phyloP scores from a whole-genome alignment of 2,329 filamentous ascomycete species.

The Didymella segeticola region DNA sequence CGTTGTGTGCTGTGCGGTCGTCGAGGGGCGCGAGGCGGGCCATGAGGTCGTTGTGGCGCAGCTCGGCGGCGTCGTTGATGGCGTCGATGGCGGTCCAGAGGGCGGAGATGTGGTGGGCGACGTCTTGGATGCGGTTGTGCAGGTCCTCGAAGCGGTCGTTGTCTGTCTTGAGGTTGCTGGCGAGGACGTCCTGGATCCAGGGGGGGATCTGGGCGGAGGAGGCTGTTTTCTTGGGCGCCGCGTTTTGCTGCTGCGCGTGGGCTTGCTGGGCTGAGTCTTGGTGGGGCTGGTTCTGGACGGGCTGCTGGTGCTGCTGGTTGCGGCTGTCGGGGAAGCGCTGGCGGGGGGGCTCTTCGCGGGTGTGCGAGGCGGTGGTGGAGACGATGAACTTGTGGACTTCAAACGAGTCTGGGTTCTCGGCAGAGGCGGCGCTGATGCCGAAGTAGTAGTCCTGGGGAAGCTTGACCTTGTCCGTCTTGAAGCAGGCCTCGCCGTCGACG shows the following conservation, averaged over 20 bases:
- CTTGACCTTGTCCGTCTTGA: constrained; percentile 77
- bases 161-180: constrained; percentile 53
- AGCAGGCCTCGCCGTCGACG: constrained; percentile 81
- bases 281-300: constrained; percentile 27
- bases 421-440: constrained; percentile 85
- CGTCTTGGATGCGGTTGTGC: constrained; percentile 78
- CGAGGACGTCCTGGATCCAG: constrained; percentile 53
- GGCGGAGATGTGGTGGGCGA: constrained; percentile 71
- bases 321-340: constrained; percentile 40
- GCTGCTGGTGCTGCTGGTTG: constrained; percentile 37
- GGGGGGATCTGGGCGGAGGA: constrained; percentile 41
- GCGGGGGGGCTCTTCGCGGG: constrained; percentile 43
- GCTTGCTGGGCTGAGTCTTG: constrained; percentile 42
- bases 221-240: constrained; percentile 37
- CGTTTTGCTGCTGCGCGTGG: constrained; percentile 30
- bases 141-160: constrained; percentile 79
- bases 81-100: constrained; percentile 65
- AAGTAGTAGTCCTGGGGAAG: constrained; percentile 84
- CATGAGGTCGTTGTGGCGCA: constrained; percentile 63
- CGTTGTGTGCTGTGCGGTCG: constrained; percentile 45
- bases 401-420: constrained; percentile 92
- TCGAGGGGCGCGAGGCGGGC: constrained; percentile 39
- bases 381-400: constrained; percentile 89
- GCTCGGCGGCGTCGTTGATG: constrained; percentile 60
- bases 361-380: constrained; percentile 57